Conservation (phyloP, 257 asterid species). For the Gardenia jasminoides region DNA sequence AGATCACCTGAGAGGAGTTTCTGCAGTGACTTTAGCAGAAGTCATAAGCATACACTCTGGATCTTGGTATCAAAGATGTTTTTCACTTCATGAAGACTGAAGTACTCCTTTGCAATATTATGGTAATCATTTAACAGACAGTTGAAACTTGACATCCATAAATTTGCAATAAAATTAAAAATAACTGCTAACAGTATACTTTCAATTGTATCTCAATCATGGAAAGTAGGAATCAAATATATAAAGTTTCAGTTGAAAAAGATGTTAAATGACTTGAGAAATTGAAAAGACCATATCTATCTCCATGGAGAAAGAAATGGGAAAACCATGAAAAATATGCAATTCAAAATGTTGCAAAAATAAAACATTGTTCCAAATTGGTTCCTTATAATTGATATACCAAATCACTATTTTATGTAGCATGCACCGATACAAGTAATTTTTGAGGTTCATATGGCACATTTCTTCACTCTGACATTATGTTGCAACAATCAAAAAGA, state of each 20-base stretch:
- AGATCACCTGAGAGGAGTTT: not conserved
- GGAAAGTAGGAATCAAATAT: not conserved
- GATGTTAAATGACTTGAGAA: not conserved
- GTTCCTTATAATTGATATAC: not conserved
- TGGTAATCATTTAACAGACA: not conserved
- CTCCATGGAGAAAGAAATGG: not conserved
- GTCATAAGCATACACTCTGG: not conserved
- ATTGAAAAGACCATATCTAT: not conserved
- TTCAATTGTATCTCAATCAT: not conserved
- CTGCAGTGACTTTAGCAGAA: not conserved
- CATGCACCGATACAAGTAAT: not conserved
- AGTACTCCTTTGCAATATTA: not conserved
- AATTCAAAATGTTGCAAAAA: not conserved
- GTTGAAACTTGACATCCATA: not conserved
- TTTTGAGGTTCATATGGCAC: not conserved
- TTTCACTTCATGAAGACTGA: not conserved
- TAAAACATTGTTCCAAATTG: not conserved
- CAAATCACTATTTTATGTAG: too few relatives aligned
- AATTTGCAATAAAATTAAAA: not conserved
- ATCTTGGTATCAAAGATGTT: not conserved
- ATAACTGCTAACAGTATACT: not conserved
- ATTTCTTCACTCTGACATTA: not conserved
- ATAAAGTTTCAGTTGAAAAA: not conserved
- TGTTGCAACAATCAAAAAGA: not conserved
- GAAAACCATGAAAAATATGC: not conserved